phyloP scores from a whole-genome alignment of 805 yeast genomes.

The Yarrowia osloensis region DNA sequence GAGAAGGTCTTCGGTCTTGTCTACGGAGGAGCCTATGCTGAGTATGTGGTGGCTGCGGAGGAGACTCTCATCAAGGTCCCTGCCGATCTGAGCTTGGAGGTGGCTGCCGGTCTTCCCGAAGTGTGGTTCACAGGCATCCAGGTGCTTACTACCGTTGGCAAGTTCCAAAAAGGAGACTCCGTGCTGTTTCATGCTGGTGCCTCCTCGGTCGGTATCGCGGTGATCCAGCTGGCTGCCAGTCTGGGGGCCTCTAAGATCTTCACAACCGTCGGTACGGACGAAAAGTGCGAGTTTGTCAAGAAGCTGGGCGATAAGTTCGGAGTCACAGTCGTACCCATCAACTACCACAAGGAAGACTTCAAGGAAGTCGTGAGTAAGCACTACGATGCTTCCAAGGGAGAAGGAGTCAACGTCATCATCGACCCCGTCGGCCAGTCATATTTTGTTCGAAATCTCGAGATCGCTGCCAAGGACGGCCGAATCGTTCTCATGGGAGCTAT shows the following conservation, averaged over 20 bases:
- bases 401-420: conserved; percentile 41
- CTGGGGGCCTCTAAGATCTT: conserved; percentile 44
- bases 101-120: conserved; percentile 44
- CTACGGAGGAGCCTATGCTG: conserved; percentile 46
- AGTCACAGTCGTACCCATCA: conserved; percentile 39
- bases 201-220: conserved; percentile 43
- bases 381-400: conserved; percentile 33
- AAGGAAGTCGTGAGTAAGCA: conserved; percentile 34
- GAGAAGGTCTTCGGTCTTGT: conserved; percentile 45
- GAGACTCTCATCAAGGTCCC: conserved; percentile 39
- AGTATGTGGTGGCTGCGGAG: conserved; percentile 41
- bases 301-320: conserved; percentile 35
- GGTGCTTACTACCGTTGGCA: conserved; percentile 40
- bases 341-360: conserved; percentile 38
- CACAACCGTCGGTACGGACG: conserved; percentile 42
- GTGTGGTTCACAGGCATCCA: conserved; percentile 46
- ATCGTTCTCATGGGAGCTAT: conserved; percentile 39
- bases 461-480: conserved; percentile 39
- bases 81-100: conserved; percentile 34
- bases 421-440: conserved; percentile 41
- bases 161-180: conserved; percentile 38
- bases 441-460: conserved; percentile 36
- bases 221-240: conserved; percentile 45
- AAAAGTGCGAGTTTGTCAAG: conserved; percentile 37
- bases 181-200: conserved; percentile 45